These are phyloP conservation scores for Domatiomyces globalis DNA, from an alignment of 2,329 filamentous ascomycete genomes.

Conservation along the genomic window DNA sequence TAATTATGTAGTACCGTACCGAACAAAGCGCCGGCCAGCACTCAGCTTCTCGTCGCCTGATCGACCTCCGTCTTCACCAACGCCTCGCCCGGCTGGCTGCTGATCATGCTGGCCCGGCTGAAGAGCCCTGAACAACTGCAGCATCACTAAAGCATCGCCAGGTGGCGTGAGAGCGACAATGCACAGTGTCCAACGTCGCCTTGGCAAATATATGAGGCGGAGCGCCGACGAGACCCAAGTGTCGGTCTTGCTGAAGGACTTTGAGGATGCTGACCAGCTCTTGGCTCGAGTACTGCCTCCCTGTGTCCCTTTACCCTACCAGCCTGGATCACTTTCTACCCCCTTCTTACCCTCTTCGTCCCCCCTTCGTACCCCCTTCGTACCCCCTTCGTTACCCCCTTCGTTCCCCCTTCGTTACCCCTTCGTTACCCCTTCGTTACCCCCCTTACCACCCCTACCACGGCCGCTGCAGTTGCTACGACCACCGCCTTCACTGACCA, in stretches of 20 bases:
- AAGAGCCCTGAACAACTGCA: neutral
- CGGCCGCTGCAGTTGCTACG: conserved; percentile 1
- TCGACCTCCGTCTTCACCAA: neutral
- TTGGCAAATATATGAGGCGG: conserved; percentile 57
- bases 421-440: too few relatives aligned
- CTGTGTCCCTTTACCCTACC: conserved; percentile 7
- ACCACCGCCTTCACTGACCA: neutral
- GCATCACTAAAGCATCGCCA: neutral
- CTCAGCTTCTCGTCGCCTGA: neutral
- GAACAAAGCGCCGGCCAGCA: too few relatives aligned
- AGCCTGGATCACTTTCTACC: too few relatives aligned
- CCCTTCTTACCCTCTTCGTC: neutral
- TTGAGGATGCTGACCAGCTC: conserved; percentile 64
- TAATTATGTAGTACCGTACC: too few relatives aligned
- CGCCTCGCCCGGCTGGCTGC: neutral
- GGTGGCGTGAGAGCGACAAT: conserved; percentile 29
- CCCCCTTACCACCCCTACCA: conserved; percentile 4
- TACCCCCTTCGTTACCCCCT: neutral
- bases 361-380: too few relatives aligned
- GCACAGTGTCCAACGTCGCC: conserved; percentile 60
- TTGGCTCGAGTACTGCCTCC: conserved; percentile 46
- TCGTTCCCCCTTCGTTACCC: too few relatives aligned
- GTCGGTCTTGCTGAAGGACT: conserved; percentile 60
- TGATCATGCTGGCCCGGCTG: neutral
- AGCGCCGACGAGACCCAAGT: conserved; percentile 66